Evolutionary conservation across 495 filamentous ascomycete species (phyloP), one percentile per base, ranked within the genome.

Genomic region (Hypoxylon lienhwacheense): DNA sequence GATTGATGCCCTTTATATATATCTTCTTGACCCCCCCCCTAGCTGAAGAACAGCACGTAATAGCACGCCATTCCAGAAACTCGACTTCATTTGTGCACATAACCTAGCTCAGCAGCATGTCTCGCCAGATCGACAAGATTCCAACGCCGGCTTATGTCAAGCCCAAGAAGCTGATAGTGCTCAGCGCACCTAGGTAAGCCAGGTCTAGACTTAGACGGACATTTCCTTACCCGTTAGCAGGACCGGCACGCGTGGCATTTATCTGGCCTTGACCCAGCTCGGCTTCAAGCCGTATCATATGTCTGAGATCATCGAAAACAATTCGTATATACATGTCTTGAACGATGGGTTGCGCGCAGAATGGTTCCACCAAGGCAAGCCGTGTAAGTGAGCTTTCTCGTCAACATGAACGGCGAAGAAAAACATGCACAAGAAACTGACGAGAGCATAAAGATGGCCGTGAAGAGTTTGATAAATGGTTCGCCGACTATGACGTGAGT

Each of bases 401-500:
- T 19, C 0, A 32, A 19, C 7, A 5, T 0, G 21, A 25, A n/a
- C 7, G 6, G 3, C 2, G 24, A 26, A 10, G 7, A 32, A 10
- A 34, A 26, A 11, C 24, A n/a, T n/a, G n/a, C n/a, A 24, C 12
- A 1, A 37, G 35, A 1, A 33, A 20, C 25, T 48, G 40, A 53
- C n/a, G 45, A 14, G 24, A 34, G 7, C 17, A 3, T 11, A n/a
- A 39, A 66, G 63, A 66, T 26, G 58, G 55, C 25, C 58, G 55
- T 22, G 55, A 45, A 20, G 66, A 69, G 22, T 66, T 65, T 19
- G 64, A 69, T 14, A 67, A 66, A 37, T 64, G 62, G 64, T 61
- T 65, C 20, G 64, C 61, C 26, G 48, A 66, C 28, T 69, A 67
- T 19, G 66, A 69, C 16, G 66, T 69, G 29, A 47, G 66, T 51